phyloP scores from a whole-genome alignment of 169 alveolate species.

The Plasmodium fragile region DNA sequence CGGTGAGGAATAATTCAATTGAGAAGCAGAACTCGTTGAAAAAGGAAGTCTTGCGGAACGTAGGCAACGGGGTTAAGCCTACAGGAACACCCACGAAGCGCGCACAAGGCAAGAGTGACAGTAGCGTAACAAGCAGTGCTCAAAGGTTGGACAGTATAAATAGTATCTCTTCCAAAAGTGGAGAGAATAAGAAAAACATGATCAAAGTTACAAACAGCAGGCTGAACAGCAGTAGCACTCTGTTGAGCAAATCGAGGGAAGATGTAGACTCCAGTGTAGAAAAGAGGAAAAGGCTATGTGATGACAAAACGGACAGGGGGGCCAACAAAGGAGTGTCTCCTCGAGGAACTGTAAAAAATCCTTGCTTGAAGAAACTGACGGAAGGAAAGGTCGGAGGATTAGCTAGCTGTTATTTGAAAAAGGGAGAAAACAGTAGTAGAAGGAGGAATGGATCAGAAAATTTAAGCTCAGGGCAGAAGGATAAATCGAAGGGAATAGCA shows the following conservation, averaged over 20 bases:
- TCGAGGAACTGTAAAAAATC: neutral
- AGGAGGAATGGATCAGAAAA: neutral
- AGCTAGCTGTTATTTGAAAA: conserved; percentile 1
- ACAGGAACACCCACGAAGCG: neutral
- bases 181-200: neutral
- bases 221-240: neutral
- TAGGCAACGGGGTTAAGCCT: neutral
- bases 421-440: conserved; percentile 2
- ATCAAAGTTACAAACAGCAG: neutral
- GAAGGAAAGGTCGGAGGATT: neutral
- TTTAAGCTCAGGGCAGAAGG: neutral
- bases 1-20: neutral
- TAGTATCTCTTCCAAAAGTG: neutral
- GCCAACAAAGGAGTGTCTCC: neutral
- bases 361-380: neutral
- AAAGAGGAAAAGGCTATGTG: neutral
- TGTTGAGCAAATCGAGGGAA: neutral
- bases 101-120: neutral
- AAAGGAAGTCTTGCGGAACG: neutral
- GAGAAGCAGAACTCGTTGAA: neutral
- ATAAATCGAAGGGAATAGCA: neutral
- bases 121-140: neutral
- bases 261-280: neutral
- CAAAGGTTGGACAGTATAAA: neutral
- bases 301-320: neutral